Base-by-base conservation (phyloP, 805 yeast species). In the Lipomyces spencermartinsiae region DNA sequence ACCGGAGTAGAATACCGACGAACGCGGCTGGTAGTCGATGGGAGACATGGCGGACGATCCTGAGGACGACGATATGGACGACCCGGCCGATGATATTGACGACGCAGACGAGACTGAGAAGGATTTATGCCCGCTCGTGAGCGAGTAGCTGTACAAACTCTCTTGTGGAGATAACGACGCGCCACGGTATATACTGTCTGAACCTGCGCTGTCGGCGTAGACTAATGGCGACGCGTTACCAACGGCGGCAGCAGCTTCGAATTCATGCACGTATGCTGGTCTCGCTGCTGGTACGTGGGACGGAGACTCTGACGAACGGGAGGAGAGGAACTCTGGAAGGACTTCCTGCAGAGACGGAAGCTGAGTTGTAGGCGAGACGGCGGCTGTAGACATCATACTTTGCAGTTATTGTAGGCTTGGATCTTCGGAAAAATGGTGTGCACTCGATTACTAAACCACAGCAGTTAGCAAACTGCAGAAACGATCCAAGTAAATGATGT, bases 321-420 rank as follows among this genome's bases (percentile, higher is more conserved):
- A 8, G 14, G 59, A 43, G 10, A 65, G 64, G 58, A 68, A 68
- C 69, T 68, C 71, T 31, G 71, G 71, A 1, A 68, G 67, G 34
- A 68, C 67, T 53, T 68, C 70, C 54, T 65, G 69, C 57, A 68
- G 62, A 12, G 71, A 63, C 5, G 71, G 71, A 14, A 68, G 64
- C 64, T 67, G 71, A 14, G 65, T 59, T 16, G 63, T 51, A n/a
- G 64, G 70, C 16, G 62, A 56, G 37, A 43, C 61, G 14, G 60
- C 54, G 16, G 65, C 7, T 35, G 22, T 25, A 25, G 56, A 25
- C 56, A 53, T 53, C 9, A 14, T 53, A 29, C 19, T 6, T 43
- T 43, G 49, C 19, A 43, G 22, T 16, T 1, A 16, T 16, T 19
- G 46, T 43, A 16, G n/a, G 16, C 19, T n/a, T 43, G 49, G 49